phyloP scores from a whole-genome alignment of 192 early-diverging fungal species.

The Phlyctochytrium planicorne region DNA sequence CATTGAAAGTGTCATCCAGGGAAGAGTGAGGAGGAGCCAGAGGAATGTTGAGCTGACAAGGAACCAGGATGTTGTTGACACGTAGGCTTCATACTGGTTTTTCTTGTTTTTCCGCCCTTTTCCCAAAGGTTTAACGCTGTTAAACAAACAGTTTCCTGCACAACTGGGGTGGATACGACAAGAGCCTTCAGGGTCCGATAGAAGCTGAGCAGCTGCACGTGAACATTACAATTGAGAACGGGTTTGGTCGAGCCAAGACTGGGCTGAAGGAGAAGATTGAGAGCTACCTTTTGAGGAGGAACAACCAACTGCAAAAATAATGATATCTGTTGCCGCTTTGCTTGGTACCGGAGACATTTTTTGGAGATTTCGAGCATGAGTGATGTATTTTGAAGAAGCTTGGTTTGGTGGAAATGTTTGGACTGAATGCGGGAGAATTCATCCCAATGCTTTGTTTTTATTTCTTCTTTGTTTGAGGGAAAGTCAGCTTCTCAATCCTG shows the following conservation, averaged over 20 bases:
- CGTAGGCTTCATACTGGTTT: conserved; percentile 4
- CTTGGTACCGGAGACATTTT: too few species aligned
- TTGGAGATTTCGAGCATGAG: too few species aligned
- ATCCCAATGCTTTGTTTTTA: too few species aligned
- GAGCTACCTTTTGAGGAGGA: neutral
- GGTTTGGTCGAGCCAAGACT: conserved; percentile 43
- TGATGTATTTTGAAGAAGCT: too few species aligned
- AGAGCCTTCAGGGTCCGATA: conserved; percentile 27
- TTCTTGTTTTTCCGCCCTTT: neutral
- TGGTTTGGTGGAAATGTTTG: too few species aligned
- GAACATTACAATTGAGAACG: conserved; percentile 26
- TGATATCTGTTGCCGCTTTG: too few species aligned
- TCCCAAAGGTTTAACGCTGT: neutral
- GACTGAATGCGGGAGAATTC: neutral
- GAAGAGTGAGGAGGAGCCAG: conserved; percentile 9
- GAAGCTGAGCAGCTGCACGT: conserved; percentile 8
- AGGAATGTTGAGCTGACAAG: conserved; percentile 13
- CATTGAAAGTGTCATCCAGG: conserved; percentile 22
- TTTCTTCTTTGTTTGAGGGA: too few species aligned
- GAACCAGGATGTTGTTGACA: conserved; percentile 20
- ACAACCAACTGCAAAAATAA: neutral
- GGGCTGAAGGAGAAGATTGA: conserved; percentile 50
- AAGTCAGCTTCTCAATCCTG: too few species aligned
- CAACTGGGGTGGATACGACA: conserved; percentile 52
- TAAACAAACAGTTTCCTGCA: conserved; percentile 22